A percentile compares a stretch with the other conserved stretches of the same genome.
phyloP scores from a whole-genome alignment of 2,329 filamentous ascomycete genomes.

The Phyllosticta citribraziliensis region DNA sequence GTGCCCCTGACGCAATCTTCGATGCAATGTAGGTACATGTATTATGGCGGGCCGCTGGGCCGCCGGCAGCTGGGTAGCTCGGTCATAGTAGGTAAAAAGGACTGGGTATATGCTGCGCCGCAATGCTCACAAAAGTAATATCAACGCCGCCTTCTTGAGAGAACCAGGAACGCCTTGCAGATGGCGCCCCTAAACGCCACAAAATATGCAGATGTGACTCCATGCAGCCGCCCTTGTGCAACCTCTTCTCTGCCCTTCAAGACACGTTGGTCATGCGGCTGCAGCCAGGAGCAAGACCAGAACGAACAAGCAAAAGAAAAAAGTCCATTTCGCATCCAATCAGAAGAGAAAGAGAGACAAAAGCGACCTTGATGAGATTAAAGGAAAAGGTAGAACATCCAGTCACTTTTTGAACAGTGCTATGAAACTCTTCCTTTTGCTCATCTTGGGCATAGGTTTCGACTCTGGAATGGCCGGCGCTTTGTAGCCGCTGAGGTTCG shows the following conservation, averaged over 20 bases:
- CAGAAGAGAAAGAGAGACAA: neutral
- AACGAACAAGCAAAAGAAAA: neutral
- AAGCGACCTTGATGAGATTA: neutral
- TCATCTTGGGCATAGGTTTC: conserved; percentile 24
- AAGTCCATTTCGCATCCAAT: neutral
- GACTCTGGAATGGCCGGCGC: conserved; percentile 25
- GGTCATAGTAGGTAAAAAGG: conserved; percentile 3
- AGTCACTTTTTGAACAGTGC: conserved; percentile 31
- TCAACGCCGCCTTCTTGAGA: conserved; percentile 1
- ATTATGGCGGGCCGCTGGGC: neutral
- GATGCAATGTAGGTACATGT: neutral
- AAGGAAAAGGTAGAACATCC: neutral
- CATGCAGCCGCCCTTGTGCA: conserved; percentile 7
- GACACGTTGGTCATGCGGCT: neutral
- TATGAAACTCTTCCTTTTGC: conserved; percentile 39
- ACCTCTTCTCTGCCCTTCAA: neutral
- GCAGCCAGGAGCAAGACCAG: neutral
- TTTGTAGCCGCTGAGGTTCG: conserved; percentile 7
- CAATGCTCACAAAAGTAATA: conserved; percentile 8
- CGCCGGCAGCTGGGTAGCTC: neutral
- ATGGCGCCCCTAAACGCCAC: conserved; percentile 2
- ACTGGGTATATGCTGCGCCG: conserved; percentile 9
- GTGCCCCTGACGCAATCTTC: neutral
- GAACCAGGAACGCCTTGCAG: conserved; percentile 1
- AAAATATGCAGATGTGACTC: neutral